These are phyloP conservation scores for Desmodesmus armatus DNA, from an alignment of 139 green algal genomes.

Conservation along the genomic window DNA sequence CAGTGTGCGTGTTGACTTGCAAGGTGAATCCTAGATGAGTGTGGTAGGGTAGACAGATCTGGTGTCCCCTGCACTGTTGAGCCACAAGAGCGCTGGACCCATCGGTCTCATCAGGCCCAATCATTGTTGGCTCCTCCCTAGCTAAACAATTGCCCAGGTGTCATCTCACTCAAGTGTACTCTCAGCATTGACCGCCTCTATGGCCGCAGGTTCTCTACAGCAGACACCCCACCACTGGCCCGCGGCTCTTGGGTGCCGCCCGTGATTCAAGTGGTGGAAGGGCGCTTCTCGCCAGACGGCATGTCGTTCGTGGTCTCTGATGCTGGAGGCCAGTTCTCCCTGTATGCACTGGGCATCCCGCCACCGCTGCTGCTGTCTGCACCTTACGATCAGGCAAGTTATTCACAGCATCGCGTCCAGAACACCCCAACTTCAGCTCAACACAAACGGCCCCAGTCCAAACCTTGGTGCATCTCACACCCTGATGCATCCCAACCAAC, in stretches of 20 bases:
- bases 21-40: no score
- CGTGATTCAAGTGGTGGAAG: conserved; percentile 75
- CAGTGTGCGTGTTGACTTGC: no score
- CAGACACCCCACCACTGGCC: neutral
- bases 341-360: conserved; percentile 57
- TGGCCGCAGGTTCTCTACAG: conserved; percentile 6
- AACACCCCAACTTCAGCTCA: neutral
- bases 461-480: no score
- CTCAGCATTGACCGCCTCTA: no score
- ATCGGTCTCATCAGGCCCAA: no score
- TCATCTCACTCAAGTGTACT: no score
- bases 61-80: no score
- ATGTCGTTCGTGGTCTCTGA: conserved; percentile 56
- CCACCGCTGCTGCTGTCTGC: conserved; percentile 51
- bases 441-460: neutral
- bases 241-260: conserved; percentile 64
- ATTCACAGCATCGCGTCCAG: conserved; percentile 46
- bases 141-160: no score
- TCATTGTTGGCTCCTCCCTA: no score
- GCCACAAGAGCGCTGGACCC: no score
- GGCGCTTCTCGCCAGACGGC: conserved; percentile 73
- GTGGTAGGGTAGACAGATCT: no score
- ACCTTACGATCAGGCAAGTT: conserved; percentile 91
- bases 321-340: conserved; percentile 77
- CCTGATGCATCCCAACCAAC: no score